phyloP scores from a whole-genome alignment of 352 stramenopile species.

The Phytopythium ostracodes region DNA sequence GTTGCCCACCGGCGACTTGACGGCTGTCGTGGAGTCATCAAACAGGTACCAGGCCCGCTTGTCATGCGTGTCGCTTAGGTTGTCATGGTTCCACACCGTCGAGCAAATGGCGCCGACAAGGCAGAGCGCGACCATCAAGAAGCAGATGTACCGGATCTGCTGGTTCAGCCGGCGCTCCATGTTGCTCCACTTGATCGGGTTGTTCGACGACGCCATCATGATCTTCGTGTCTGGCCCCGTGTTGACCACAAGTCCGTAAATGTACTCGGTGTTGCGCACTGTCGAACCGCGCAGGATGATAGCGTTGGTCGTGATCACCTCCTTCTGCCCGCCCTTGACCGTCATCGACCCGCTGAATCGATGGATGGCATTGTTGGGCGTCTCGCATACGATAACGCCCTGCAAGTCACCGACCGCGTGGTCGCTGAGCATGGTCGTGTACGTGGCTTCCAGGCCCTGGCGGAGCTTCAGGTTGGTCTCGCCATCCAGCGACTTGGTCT shows the following conservation, averaged over 20 bases:
- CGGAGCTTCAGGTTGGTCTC: conserved; percentile 93
- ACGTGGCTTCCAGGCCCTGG: conserved; percentile 74
- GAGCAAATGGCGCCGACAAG: conserved; percentile 57
- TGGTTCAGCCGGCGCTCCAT: conserved; percentile 79
- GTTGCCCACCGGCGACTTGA: conserved; percentile 57
- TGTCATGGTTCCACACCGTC: conserved; percentile 61
- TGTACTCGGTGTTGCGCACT: conserved; percentile 90
- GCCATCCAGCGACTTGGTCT: conserved; percentile 92
- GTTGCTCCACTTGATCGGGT: conserved; percentile 87
- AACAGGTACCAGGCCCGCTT: conserved; percentile 72
- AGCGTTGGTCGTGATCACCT: conserved; percentile 73
- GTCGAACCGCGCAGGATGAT: conserved; percentile 86
- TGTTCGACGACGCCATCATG: conserved; percentile 82
- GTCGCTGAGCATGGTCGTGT: conserved; percentile 56
- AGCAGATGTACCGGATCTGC: conserved; percentile 84
- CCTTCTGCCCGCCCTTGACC: conserved; percentile 49
- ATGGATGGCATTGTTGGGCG: conserved; percentile 90
- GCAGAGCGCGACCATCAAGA: conserved; percentile 76
- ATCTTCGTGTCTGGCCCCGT: conserved; percentile 89
- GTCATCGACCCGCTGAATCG: conserved; percentile 87
- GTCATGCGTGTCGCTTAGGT: conserved; percentile 33
- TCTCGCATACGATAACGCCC: conserved; percentile 72
- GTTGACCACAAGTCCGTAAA: conserved; percentile 91
- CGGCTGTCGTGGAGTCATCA: conserved; percentile 37
- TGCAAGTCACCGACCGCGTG: conserved; percentile 42